Evolutionary conservation across 306 rosid species (phyloP).

Genomic region (Lathyrus oleraceus): DNA sequence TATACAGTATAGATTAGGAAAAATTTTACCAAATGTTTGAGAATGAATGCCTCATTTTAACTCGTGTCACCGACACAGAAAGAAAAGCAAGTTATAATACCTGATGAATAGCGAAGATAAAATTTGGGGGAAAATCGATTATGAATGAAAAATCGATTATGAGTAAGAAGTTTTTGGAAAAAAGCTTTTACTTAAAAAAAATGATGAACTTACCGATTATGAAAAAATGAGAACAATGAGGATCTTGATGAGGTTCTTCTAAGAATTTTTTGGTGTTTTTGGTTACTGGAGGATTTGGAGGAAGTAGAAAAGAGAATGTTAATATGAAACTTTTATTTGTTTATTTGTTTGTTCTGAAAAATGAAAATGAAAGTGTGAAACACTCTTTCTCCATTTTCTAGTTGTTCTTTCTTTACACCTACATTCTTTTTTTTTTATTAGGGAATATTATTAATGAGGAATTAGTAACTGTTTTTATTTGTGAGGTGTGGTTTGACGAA

Average conservation of each 20-base stretch:
- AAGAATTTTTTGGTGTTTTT: not conserved
- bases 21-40: not conserved
- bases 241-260: slow-evolving; percentile 27
- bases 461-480: not conserved
- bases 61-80: slow-evolving; percentile 51
- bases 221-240: not conserved
- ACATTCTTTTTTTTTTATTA: too few species aligned
- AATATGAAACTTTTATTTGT: not conserved
- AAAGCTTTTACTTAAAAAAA: not conserved
- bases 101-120: not conserved
- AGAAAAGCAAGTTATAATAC: not conserved
- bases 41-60: not conserved
- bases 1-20: slow-evolving; percentile 1
- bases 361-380: not conserved
- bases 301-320: not conserved
- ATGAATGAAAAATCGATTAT: not conserved
- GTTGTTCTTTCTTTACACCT: not conserved
- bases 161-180: too few species aligned
- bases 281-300: not conserved
- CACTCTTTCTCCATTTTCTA: not conserved
- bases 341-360: not conserved
- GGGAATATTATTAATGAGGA: not conserved
- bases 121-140: not conserved
- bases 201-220: slow-evolving; percentile 46
- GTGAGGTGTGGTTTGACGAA: slow-evolving; percentile 24